Conservation (phyloP, 2,329 filamentous ascomycete genomes). For the Arachnopeziza araneosa region DNA sequence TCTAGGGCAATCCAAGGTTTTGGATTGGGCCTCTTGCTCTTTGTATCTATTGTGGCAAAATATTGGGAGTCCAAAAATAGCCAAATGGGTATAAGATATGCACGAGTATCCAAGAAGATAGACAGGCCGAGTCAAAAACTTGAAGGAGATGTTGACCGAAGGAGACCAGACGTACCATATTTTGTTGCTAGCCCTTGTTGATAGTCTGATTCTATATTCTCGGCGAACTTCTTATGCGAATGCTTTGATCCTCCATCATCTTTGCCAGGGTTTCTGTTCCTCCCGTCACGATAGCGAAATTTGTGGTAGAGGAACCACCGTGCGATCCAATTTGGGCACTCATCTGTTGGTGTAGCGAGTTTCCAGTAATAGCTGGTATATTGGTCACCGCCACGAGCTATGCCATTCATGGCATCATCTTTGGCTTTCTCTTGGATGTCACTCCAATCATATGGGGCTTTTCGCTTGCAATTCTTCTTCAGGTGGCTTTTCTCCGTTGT, state of each 20-base stretch:
- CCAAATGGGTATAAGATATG: no score
- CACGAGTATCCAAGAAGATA: no score
- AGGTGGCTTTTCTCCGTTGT: constrained; percentile 26
- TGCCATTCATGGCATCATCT: constrained; percentile 26
- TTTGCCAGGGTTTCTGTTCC: constrained; percentile 24
- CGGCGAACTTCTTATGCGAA: neutral
- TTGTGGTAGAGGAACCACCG: constrained; percentile 32
- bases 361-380: constrained; percentile 27
- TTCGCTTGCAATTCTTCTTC: constrained; percentile 27
- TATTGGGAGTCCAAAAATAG: no score
- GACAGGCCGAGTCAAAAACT: no score
- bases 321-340: constrained; percentile 30
- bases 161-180: neutral
- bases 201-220: neutral
- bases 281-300: constrained; percentile 31
- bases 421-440: constrained; percentile 29
- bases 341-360: constrained; percentile 16
- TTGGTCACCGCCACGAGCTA: constrained; percentile 19
- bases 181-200: neutral
- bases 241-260: neutral
- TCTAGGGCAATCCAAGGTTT: neutral
- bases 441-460: constrained; percentile 31
- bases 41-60: no score
- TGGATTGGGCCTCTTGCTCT: no score
- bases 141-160: neutral